A percentile compares a stretch with the other conserved stretches of the same genome.
These are phyloP conservation scores for Claviceps humidiphila DNA, from an alignment of 2,329 filamentous ascomycete genomes.

Conservation along the genomic window DNA sequence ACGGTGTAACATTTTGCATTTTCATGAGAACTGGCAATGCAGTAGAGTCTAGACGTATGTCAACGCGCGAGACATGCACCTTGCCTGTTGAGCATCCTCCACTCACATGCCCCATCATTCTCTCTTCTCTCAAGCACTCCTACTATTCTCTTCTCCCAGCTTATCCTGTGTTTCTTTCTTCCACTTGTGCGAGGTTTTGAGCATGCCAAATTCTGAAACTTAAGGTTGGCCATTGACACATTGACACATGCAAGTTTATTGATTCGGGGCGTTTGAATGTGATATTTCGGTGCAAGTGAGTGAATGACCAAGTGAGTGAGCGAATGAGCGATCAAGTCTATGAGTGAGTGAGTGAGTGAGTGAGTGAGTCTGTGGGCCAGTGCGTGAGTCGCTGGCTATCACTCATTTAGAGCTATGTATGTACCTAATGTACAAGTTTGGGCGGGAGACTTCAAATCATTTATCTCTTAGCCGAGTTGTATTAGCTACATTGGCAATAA, in stretches of 20 bases:
- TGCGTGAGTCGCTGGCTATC: neutral
- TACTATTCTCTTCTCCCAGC: neutral
- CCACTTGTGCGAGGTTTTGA: neutral
- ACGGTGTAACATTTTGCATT: neutral
- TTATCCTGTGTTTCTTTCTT: neutral
- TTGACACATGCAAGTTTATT: neutral
- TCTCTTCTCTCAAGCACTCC: neutral
- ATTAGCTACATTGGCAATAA: neutral
- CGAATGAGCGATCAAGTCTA: neutral
- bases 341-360: neutral
- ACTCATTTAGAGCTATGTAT: neutral
- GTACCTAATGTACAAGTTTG: neutral
- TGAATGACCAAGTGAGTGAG: neutral
- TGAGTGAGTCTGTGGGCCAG: neutral
- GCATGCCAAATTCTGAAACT: neutral
- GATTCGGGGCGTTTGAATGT: neutral
- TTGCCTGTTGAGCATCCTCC: neutral
- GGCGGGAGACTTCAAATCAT: neutral
- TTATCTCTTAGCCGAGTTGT: neutral
- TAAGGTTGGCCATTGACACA: neutral
- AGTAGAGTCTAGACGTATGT: neutral
- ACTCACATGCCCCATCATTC: neutral
- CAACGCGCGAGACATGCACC: neutral
- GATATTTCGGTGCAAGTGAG: neutral
- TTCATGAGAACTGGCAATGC: neutral